Evolutionary conservation across 177 flowering plant genomes (phyloP).

Genomic region (Vitis hybrid): DNA sequence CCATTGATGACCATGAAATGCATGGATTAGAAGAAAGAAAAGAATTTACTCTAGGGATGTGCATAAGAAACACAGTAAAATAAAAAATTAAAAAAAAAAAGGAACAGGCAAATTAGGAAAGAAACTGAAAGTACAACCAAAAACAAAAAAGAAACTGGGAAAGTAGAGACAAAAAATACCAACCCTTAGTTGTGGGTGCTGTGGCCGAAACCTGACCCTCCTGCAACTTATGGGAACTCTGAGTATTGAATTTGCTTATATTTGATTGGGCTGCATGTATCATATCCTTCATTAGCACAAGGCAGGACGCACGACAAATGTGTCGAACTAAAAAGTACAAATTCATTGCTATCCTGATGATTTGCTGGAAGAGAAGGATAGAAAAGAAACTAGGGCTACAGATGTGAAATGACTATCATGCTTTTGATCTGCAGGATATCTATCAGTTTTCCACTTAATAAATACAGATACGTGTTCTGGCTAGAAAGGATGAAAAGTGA

Average conservation of each 20-base stretch:
- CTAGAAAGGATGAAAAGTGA: background rate
- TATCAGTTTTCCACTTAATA: no score
- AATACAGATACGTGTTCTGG: no score
- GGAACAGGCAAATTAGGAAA: background rate
- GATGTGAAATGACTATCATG: background rate
- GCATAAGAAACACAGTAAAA: background rate
- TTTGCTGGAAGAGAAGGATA: background rate
- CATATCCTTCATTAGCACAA: constrained; percentile 1
- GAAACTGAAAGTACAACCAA: background rate
- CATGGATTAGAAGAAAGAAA: background rate
- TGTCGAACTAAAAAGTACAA: background rate
- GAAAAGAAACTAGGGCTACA: background rate
- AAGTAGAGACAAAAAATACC: constrained; percentile 4
- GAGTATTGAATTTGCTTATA: constrained; percentile 28
- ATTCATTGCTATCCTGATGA: background rate
- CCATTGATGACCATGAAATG: background rate
- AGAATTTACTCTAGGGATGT: no score
- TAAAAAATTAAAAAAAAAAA: no score
- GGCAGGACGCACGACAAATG: background rate
- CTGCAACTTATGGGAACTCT: constrained; percentile 39
- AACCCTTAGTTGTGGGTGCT: constrained; percentile 66
- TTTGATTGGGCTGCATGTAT: constrained; percentile 46
- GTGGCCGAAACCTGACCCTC: constrained; percentile 45
- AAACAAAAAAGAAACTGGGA: background rate
- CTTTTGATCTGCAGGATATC: background rate